phyloP scores from a whole-genome alignment of 805 yeast species.

The Saccharomycodes ludwigii region DNA sequence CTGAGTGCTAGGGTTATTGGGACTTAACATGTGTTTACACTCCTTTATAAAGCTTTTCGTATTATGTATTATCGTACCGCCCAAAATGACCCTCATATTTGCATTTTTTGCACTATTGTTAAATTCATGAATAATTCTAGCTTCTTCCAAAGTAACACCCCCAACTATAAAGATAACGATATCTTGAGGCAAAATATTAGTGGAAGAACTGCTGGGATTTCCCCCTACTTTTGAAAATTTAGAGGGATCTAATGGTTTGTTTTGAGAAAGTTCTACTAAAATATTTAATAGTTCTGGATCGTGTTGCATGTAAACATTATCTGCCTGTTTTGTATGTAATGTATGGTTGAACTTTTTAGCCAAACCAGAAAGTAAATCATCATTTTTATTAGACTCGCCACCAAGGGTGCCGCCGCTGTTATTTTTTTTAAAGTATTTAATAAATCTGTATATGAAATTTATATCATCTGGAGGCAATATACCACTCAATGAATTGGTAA shows the following conservation, averaged over 20 bases:
- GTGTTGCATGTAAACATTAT: slow-evolving; percentile 85
- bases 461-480: slow-evolving; percentile 28
- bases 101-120: slow-evolving; percentile 33
- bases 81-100: slow-evolving; percentile 59
- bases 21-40: slow-evolving; percentile 16
- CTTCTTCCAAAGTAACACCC: slow-evolving; percentile 89
- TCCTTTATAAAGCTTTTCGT: slow-evolving; percentile 26
- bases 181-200: slow-evolving; percentile 47
- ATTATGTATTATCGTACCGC: slow-evolving; percentile 56
- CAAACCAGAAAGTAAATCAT: slow-evolving; percentile 21
- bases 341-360: slow-evolving; percentile 25
- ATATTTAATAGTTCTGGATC: slow-evolving; percentile 47
- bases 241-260: slow-evolving; percentile 30
- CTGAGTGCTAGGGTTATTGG: neutral
- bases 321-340: slow-evolving; percentile 27
- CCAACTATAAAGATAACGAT: slow-evolving; percentile 68
- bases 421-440: slow-evolving; percentile 26
- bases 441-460: slow-evolving; percentile 32
- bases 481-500: slow-evolving; percentile 27
- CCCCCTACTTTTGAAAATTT: slow-evolving; percentile 22
- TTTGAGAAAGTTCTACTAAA: slow-evolving; percentile 24
- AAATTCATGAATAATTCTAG: slow-evolving; percentile 65
- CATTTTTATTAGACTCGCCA: slow-evolving; percentile 9
- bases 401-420: slow-evolving; percentile 4
- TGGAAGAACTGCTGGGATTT: too few species aligned